Evolutionary conservation across 345 rosid genomes (phyloP).

Genomic region (Gossypioides kirkii): DNA sequence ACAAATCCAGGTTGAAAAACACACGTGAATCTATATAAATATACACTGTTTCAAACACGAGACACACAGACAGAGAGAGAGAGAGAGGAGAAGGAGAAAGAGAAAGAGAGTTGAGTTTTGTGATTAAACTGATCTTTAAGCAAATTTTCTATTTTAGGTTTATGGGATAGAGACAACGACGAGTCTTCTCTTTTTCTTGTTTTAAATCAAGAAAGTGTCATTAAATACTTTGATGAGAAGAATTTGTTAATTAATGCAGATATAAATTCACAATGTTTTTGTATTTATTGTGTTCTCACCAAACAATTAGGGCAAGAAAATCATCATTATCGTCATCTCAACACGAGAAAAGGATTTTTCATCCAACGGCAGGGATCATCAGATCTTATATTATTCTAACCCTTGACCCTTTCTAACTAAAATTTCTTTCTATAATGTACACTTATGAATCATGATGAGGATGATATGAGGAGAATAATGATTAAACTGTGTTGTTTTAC

Average conservation of each 20-base stretch:
- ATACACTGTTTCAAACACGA: slow-evolving; percentile 36
- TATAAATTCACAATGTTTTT: slow-evolving; percentile 7
- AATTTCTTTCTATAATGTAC: background rate
- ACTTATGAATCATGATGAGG: background rate
- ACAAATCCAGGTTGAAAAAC: slow-evolving; percentile 51
- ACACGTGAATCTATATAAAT: slow-evolving; percentile 76
- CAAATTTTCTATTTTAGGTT: background rate
- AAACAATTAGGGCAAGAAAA: slow-evolving; percentile 17
- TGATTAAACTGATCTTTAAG: background rate
- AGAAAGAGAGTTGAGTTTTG: background rate
- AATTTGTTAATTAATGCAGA: slow-evolving; percentile 7
- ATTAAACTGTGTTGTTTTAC: background rate
- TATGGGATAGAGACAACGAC: background rate
- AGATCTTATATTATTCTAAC: background rate
- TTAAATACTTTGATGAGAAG: slow-evolving; percentile 11
- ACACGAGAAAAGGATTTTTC: slow-evolving; percentile 8
- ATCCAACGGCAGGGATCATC: slow-evolving; percentile 19
- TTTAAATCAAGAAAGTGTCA: background rate
- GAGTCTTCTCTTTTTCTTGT: background rate
- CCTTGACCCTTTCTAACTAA: background rate
- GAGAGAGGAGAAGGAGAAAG: slow-evolving; percentile 18
- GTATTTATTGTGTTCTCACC: slow-evolving; percentile 26
- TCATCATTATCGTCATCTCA: slow-evolving; percentile 10
- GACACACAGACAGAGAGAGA: slow-evolving; percentile 17
- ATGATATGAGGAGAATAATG: background rate